Evolutionary conservation across 148 eudicot species (phyloP), one percentile per base, ranked within the genome.

Genomic region (Chenopodium album): DNA sequence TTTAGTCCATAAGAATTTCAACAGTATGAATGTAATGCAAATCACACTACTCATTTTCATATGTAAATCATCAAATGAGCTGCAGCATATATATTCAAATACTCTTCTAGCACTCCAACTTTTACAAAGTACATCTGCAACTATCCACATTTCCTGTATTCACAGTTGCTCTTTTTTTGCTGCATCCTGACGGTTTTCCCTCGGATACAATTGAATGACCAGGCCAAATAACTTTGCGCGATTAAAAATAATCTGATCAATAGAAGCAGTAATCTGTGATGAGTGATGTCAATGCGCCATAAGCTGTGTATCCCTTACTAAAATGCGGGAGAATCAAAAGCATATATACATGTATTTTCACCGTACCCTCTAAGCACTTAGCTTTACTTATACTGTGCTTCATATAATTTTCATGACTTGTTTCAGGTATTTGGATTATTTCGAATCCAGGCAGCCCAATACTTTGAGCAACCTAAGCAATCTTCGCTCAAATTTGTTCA

Each of bases 391-490:
- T n/a, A 44, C 19, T 20, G 44, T 41, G 59, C 34, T 8, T 13
- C 22, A 5, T 29, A 48, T 10, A 12, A 26, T 48, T 32, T 16
- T 44, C 10, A 65, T 79, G 6, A 66, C 19, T 28, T 78, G 34
- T 10, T 7, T 32, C 16, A 19, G 41, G 26, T 10, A 34, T 48
- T 10, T 14, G 26, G 69, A 71, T 81, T 76, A 85, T 54, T 23
- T 63, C 47, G 89, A 87, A 32, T 90, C 87, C 2, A 94, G 62
- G 87, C 98, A 95, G 46, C 93, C 92, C 34, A 95, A 87, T 41
- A 93, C 17, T 84, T 84, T 92, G 88, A 94, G 89, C 17, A 95
- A 31, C 78, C 82, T 93, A 16, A 82, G 80, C 17, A 90, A 84
- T 77, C 87, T 85, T 68, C 91, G 81, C 31, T 88, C 79, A 31